These are phyloP conservation scores for Erysimum cheiranthoides DNA, from an alignment of 345 rosid genomes.

Conservation along the genomic window DNA sequence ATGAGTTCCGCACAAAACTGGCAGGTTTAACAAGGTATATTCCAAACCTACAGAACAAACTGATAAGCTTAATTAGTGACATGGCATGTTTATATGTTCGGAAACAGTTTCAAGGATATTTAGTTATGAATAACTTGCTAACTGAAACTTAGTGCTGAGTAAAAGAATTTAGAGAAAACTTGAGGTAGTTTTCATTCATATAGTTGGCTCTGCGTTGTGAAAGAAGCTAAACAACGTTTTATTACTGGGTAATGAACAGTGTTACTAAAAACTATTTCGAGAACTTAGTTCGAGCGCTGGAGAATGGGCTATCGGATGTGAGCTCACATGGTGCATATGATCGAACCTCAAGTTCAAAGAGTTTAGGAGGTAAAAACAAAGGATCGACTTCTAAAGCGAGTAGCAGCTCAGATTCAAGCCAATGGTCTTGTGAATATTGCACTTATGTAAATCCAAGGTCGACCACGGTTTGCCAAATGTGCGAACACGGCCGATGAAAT, in stretches of 20 bases:
- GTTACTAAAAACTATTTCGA: conserved; percentile 89
- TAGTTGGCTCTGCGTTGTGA: background rate
- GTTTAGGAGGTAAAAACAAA: conserved; percentile 57
- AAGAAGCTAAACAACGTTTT: conserved; percentile 4
- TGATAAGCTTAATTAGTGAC: background rate
- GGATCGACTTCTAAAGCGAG: conserved; percentile 59
- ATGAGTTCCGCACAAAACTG: conserved; percentile 84
- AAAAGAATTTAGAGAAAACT: background rate
- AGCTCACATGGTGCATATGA: conserved; percentile 60
- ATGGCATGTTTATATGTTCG: background rate
- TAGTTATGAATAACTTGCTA: background rate
- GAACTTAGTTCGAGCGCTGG: conserved; percentile 80
- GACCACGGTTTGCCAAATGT: conserved; percentile 69
- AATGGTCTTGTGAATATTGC: conserved; percentile 83
- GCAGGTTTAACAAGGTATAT: conserved; percentile 82
- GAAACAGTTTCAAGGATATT: background rate
- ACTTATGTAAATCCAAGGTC: conserved; percentile 66
- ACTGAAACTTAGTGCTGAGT: background rate
- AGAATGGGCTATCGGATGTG: conserved; percentile 85
- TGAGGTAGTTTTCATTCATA: background rate
- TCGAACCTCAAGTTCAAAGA: conserved; percentile 59
- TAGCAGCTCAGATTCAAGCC: conserved; percentile 58
- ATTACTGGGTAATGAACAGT: conserved; percentile 44
- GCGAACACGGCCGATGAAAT: conserved; percentile 58
- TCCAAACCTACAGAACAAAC: background rate